Base-by-base conservation (phyloP, 306 rosid species). In the Cicer pinnatifidum region DNA sequence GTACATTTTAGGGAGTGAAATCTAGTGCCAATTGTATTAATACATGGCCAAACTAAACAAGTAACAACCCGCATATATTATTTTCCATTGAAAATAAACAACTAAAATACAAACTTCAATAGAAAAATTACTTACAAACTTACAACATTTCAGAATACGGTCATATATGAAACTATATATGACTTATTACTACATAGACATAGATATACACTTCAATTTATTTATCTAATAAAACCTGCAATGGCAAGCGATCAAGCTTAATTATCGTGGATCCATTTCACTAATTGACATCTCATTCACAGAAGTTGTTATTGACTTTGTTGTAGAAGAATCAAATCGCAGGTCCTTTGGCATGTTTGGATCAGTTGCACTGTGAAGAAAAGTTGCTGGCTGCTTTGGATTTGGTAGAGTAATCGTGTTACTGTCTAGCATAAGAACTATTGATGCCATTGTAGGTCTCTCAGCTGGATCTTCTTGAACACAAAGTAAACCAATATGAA, bases 391-490 rank as follows among this genome's bases (percentile, higher is more conserved):
- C n/a, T 28, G 53, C 17, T 16, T 43, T 38, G 86, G 86, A 11
- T 65, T 8, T 62, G 75, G 67, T 8, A 82, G 65, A 45, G 67
- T 72, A 48, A 69, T 9, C 1, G 82, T 45, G 35, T 39, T 35
- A 47, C 78, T 68, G 1, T 53, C 72, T 3, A 84, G 84, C 87
- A 80, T 77, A 1, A 66, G 62, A 68, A 67, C 70, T 64, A 80
- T 72, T 19, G 52, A 3, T 11, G 84, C 70, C 84, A 84, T 84
- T 16, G 87, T 58, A 2, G 87, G 87, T 11, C 87, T 80, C 9
- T 72, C 61, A 0, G 6, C 77, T 11, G 82, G 80, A 62, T 80
- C 80, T 51, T 84, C 84, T 44, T 84, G 87, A 48, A 84, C 82
- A 68, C 82, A 83, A 0, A 84, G 67, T 20, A 84, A 57, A 19